phyloP scores from a whole-genome alignment of 345 rosid genomes.

The Citrus maxima region DNA sequence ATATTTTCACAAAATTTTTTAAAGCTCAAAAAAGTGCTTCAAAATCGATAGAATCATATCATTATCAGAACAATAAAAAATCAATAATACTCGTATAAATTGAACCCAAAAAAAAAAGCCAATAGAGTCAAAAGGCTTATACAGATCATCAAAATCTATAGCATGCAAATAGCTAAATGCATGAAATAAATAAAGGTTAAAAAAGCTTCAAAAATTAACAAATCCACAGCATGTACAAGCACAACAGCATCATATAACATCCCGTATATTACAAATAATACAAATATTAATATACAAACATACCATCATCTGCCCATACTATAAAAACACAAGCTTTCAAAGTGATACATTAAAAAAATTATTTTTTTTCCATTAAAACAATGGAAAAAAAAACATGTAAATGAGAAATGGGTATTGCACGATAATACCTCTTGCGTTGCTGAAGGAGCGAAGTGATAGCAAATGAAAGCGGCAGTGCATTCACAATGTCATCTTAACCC shows the following conservation, averaged over 20 bases:
- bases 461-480: background rate
- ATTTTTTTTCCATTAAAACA: background rate
- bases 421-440: slow-evolving; percentile 13
- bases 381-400: too few species aligned
- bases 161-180: too few species aligned
- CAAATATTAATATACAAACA: background rate
- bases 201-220: background rate
- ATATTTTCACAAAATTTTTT: background rate
- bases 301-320: background rate
- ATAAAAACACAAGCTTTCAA: too few species aligned
- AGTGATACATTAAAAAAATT: background rate
- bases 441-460: background rate
- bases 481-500: background rate
- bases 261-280: too few species aligned
- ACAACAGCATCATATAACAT: background rate
- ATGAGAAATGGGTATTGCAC: background rate
- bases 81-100: too few species aligned
- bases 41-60: background rate
- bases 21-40: background rate
- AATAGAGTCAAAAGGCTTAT: background rate
- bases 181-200: too few species aligned
- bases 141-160: background rate
- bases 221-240: background rate
- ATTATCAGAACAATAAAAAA: background rate
- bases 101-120: background rate